Base-by-base conservation (phyloP, 441 rosid species). In the Adansonia madagascariensis region DNA sequence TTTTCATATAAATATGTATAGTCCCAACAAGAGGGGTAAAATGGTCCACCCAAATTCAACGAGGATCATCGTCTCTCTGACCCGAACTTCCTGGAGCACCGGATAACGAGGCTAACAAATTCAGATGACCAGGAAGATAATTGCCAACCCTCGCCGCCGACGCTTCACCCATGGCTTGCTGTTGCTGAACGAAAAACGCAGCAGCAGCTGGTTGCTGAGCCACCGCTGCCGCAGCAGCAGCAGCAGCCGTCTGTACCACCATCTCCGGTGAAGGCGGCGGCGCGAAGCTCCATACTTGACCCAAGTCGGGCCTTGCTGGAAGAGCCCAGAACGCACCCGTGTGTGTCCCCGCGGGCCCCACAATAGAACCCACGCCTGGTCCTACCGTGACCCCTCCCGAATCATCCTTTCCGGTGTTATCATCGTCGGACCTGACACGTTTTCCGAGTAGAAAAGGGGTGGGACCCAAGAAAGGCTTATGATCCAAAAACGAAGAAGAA, bases 101-200 rank as follows among this genome's bases (percentile, higher is more conserved):
- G 0, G 99, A 93, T 73, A 95, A 89, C 8, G 98, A 93, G 35
- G 98, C 98, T 79, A 95, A 82, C 84, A 95, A 89, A 82, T 95
- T 95, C 31, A 95, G 87, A 85, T 95, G 97, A 8, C 98, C 97
- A 0, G 98, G 98, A 47, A 93, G 90, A 85, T 95, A 95, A 81
- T 93, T 93, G 35, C 97, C 98, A 0, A 93, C 90, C 76, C 98
- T 86, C 3, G 99, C 98, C 4, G 98, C 98, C 35, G 98, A 95
- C 41, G 98, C 98, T 84, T 95, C 98, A 47, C 98, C 98, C 82
- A 90, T 88, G 1, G 94, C 91, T 44, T 86, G 91, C 76, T 94
- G 98, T 46, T 94, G 97, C 60, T 87, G 94, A 43, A 88, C 78
- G 59, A 95, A 93, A 9, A 93, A 81, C 8, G 92, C 88, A 4